Evolutionary conservation across 495 filamentous ascomycete genomes (phyloP).

Genomic region (Penicillium taxi): DNA sequence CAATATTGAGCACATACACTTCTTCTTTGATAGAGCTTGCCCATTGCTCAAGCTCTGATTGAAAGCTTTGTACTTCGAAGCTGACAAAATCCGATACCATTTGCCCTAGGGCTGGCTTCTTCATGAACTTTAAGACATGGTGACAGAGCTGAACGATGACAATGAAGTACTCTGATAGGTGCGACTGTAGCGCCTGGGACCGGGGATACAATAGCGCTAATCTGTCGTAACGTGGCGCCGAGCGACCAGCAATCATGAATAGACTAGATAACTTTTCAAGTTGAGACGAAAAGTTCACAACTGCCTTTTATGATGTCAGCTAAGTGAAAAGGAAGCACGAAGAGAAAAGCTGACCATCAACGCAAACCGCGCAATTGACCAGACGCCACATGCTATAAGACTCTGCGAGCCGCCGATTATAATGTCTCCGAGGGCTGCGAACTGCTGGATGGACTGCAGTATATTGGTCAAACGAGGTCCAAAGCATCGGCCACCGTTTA

Average conservation of each 20-base stretch:
- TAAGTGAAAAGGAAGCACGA: neutral
- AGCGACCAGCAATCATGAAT: constrained; percentile 33
- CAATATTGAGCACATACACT: constrained; percentile 21
- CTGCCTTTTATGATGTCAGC: neutral
- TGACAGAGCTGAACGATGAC: constrained; percentile 35
- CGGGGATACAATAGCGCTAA: constrained; percentile 34
- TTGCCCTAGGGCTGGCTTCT: constrained; percentile 29
- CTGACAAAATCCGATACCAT: constrained; percentile 12
- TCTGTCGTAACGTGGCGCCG: constrained; percentile 34
- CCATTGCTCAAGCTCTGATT: constrained; percentile 30
- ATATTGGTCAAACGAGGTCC: constrained; percentile 36
- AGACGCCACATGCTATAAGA: constrained; percentile 38
- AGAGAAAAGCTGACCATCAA: constrained; percentile 23
- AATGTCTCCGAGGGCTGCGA: constrained; percentile 35
- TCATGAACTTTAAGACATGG: constrained; percentile 24
- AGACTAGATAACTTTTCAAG: constrained; percentile 34
- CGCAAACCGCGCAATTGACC: constrained; percentile 34
- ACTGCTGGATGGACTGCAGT: constrained; percentile 37
- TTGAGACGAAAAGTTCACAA: constrained; percentile 15
- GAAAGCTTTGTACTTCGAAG: constrained; percentile 18
- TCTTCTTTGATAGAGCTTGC: constrained; percentile 32
- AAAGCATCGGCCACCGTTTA: constrained; percentile 34
- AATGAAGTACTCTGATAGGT: constrained; percentile 38
- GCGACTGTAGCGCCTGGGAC: constrained; percentile 29
- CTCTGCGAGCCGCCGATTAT: constrained; percentile 38